Conservation (phyloP, 169 alveolate species). For the Cystoisospora suis region DNA sequence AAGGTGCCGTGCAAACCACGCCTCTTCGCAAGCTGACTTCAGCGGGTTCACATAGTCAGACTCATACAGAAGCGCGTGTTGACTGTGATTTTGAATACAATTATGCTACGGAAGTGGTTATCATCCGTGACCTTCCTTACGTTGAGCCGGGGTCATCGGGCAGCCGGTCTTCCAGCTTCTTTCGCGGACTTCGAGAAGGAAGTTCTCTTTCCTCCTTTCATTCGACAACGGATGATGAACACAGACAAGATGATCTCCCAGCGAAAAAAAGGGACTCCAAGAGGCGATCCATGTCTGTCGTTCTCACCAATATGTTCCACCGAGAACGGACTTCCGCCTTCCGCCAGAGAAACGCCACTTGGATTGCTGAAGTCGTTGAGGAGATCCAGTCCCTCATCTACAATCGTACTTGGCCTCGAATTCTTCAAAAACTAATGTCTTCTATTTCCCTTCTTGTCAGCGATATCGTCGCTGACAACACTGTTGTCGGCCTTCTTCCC, state of each 20-base stretch:
- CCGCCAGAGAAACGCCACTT: constrained; percentile 46
- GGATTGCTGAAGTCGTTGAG: constrained; percentile 61
- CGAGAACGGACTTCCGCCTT: constrained; percentile 40
- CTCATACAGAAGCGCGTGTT: not conserved
- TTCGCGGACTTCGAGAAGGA: not conserved
- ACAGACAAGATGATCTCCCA: not conserved
- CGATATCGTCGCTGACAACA: constrained; percentile 45
- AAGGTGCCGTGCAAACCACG: not conserved
- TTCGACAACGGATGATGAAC: not conserved
- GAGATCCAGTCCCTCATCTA: constrained; percentile 59
- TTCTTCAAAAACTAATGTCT: constrained; percentile 55
- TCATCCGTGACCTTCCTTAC: constrained; percentile 59
- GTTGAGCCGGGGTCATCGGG: not conserved
- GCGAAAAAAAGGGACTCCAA: too few species aligned
- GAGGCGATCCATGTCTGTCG: not conserved
- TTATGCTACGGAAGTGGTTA: constrained; percentile 47
- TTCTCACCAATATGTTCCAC: constrained; percentile 2
- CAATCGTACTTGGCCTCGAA: constrained; percentile 61
- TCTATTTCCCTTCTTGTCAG: constrained; percentile 48
- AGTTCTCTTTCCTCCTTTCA: not conserved
- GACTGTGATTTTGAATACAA: constrained; percentile 42
- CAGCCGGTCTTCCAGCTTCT: not conserved
- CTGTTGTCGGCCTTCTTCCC: constrained; percentile 58
- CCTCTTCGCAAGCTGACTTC: not conserved
- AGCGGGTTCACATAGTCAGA: too few species aligned